These are phyloP conservation scores for Penstemon eatonii DNA, from an alignment of 257 asterid species.

Conservation along the genomic window DNA sequence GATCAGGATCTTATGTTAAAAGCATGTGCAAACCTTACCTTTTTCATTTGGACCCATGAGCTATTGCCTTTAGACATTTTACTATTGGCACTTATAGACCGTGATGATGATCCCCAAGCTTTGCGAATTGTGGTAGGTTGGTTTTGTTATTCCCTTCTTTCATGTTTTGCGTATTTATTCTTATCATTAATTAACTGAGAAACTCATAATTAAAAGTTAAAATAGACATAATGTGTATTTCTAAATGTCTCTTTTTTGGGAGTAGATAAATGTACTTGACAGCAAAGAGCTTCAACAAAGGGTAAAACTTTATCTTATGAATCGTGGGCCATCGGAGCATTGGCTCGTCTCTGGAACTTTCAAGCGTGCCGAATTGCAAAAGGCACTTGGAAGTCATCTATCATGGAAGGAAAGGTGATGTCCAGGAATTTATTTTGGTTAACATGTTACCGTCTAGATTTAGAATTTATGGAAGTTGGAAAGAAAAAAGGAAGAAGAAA, in stretches of 20 bases:
- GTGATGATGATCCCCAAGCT: slow-evolving; percentile 96
- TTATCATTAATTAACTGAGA: no score
- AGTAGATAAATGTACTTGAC: slow-evolving; percentile 78
- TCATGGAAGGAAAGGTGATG: slow-evolving; percentile 96
- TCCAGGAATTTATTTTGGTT: slow-evolving; percentile 22
- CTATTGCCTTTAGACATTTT: slow-evolving; percentile 87
- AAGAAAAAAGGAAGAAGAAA: background rate
- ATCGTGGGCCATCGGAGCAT: slow-evolving; percentile 93
- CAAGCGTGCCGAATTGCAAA: slow-evolving; percentile 86
- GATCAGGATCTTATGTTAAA: slow-evolving; percentile 86
- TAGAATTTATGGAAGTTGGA: background rate
- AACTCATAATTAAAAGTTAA: no score
- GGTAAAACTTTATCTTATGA: slow-evolving; percentile 66
- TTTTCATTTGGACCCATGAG: slow-evolving; percentile 94
- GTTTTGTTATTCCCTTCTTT: slow-evolving; percentile 25
- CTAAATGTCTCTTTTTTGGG: slow-evolving; percentile 17
- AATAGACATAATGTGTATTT: background rate
- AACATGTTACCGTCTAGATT: background rate
- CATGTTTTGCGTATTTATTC: slow-evolving; percentile 6
- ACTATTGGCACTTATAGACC: slow-evolving; percentile 85
- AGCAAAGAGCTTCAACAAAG: slow-evolving; percentile 94
- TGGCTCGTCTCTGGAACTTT: slow-evolving; percentile 84
- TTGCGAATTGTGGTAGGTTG: slow-evolving; percentile 83
- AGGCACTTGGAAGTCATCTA: slow-evolving; percentile 87
- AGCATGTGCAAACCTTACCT: slow-evolving; percentile 77